Conservation (phyloP, 768 basidiomycete species). For the Tricholoma terreum region DNA sequence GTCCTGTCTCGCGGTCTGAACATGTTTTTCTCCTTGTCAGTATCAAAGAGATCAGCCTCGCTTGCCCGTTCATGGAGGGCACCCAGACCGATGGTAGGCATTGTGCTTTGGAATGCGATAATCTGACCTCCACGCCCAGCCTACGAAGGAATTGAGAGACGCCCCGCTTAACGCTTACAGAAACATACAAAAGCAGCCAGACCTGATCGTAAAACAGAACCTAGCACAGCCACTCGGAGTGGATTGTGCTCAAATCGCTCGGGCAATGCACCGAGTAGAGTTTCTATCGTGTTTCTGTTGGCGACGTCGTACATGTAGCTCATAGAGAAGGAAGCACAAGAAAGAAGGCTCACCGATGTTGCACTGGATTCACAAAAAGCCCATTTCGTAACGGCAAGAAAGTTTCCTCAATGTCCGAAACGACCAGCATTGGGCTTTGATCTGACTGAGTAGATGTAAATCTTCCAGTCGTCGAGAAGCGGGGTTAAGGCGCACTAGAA, state of each 20-base stretch:
- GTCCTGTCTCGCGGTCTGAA: slow-evolving; percentile 72
- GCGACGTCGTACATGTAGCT: slow-evolving; percentile 1
- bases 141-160: slow-evolving; percentile 26
- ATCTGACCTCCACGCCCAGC: slow-evolving; percentile 76
- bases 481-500: slow-evolving; percentile 59
- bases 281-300: slow-evolving; percentile 58
- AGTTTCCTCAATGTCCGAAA: slow-evolving; percentile 89
- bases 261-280: slow-evolving; percentile 64
- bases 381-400: slow-evolving; percentile 75
- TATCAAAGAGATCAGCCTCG: slow-evolving; percentile 71
- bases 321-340: background rate
- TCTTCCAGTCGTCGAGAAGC: slow-evolving; percentile 12
- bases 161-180: background rate
- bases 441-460: slow-evolving; percentile 40
- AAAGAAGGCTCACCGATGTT: slow-evolving; percentile 55
- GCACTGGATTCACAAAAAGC: slow-evolving; percentile 72
- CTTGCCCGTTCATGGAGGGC: slow-evolving; percentile 53
- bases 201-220: slow-evolving; percentile 70
- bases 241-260: slow-evolving; percentile 50
- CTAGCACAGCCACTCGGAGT: slow-evolving; percentile 62
- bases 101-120: slow-evolving; percentile 62
- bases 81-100: slow-evolving; percentile 74
- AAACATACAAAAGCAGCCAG: slow-evolving; percentile 67
- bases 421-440: slow-evolving; percentile 68
- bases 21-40: slow-evolving; percentile 82